Evolutionary conservation across 768 basidiomycete species (phyloP), one percentile per base, ranked within the genome.

Genomic region (Lactifluus subvellereus): DNA sequence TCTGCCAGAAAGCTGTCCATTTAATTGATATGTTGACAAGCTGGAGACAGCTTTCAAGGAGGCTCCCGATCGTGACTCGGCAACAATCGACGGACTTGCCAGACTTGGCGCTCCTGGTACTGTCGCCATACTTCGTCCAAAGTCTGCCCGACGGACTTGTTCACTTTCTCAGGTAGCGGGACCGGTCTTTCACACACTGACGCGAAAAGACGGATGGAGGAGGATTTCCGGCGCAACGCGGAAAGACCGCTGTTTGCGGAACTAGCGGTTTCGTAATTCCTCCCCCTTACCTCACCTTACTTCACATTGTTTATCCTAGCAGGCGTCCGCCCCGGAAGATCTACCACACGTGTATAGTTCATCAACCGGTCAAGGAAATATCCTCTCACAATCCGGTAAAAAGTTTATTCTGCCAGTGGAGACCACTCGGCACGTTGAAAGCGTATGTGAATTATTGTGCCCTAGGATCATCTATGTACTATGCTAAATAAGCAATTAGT

Each of bases 321-420:
- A 88, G 85, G 75, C 80, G 68, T 74, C 78, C 49, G 77, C 76
- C 3, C 77, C 83, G 3, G 87, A 91, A 71, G 71, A 82, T 42
- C 81, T 91, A 18, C 97, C 97, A 0, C 87, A 98, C 76, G 88
- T 99, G 11, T 99, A 96, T 72, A 86, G 89, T 9, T 84, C 93
- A 27, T 75, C 78, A 4, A 75, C 81, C 50, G 71, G 73, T 5
- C 81, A 86, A 66, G 84, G 88, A 2, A 86, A 83, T 68, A 75
- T 86, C 10, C 72, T 93, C 13, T 89, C 90, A 1, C 80, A 86
- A 67, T 76, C 83, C 60, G 94, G 94, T 10, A 86, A 80, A 59
- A 88, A 86, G 69, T 91, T 92, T 70, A 78, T 86, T 71, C 74
- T 98, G 54, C 97, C 97, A 0, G 64, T 91, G 1, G 97, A 93